Evolutionary conservation across 2,329 filamentous ascomycete species (phyloP), one percentile per base, ranked within the genome.

Genomic region (Fusarium sp.): DNA sequence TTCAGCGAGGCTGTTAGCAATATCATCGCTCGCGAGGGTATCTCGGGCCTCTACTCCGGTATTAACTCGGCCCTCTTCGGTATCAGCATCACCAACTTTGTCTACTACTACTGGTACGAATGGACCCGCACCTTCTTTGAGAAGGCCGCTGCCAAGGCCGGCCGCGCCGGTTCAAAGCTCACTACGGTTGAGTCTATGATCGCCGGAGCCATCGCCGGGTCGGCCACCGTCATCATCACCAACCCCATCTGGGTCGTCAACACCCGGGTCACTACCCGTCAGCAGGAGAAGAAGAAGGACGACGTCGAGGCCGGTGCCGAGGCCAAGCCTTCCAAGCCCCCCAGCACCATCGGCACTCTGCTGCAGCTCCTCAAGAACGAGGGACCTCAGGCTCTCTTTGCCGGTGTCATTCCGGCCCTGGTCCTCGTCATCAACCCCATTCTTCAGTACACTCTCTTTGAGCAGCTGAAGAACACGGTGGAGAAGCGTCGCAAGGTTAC

Each of bases 31-130:
- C 93, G 96, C 77, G 96, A 99, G 84, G 96, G 96, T 78, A 86
- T 98, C 65, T 86, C 90, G 3, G 96, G 96, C 35, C 91, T 99
- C 38, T 99, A 98, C 82, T 92, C 96, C 8, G 96, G 96, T 46
- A 90, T 99, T 68, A 94, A 97, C 83, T 97, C 94, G 71, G 96
- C 96, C 60, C 88, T 99, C 53, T 98, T 99, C 83, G 96, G 96
- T 82, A 98, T 99, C 86, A 96, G 93, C 83, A 92, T 99, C 77
- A 99, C 96, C 78, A 99, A 99, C 87, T 99, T 99, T 82, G 96
- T 99, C 56, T 99, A 99, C 88, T 99, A 99, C 86, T 99, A 98
- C 88, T 99, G 94, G 96, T 99, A 98, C 84, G 96, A 99, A 86
- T 99, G 94, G 94, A 96, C 95, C 72, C 92, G 95, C 67, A 89